Evolutionary conservation across 106 monocot species (phyloP).

Genomic region (Platanthera guangdongensis): DNA sequence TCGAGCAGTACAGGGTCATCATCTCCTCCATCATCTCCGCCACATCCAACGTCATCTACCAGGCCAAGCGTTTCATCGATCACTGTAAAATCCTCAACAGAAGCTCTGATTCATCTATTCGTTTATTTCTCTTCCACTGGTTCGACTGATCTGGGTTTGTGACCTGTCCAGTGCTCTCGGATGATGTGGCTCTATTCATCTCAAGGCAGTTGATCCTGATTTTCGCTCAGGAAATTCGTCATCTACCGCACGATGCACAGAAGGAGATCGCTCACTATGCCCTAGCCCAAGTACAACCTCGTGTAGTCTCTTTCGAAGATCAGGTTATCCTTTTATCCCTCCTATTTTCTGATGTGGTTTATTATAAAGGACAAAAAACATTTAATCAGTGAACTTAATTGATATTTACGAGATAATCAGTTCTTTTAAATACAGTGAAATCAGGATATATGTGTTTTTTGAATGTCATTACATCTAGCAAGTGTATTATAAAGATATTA

Average conservation of each 20-base stretch:
- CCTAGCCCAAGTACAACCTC: slow-evolving; percentile 70
- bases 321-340: slow-evolving; percentile 41
- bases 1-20: slow-evolving; percentile 89
- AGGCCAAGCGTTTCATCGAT: slow-evolving; percentile 90
- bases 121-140: neutral
- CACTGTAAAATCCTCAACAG: slow-evolving; percentile 40
- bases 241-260: slow-evolving; percentile 49
- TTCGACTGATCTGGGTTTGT: neutral
- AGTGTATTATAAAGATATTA: too few species aligned
- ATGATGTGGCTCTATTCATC: slow-evolving; percentile 89
- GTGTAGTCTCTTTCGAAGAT: slow-evolving; percentile 96
- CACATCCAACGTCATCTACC: slow-evolving; percentile 38
- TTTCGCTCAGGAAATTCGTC: slow-evolving; percentile 81
- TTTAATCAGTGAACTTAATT: neutral
- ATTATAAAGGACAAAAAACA: neutral
- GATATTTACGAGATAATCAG: neutral
- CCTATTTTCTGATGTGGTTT: neutral
- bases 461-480: neutral
- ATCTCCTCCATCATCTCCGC: slow-evolving; percentile 74
- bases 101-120: neutral
- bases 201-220: slow-evolving; percentile 88
- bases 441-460: neutral
- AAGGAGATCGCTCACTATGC: slow-evolving; percentile 93
- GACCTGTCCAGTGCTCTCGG: slow-evolving; percentile 64
- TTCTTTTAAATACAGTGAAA: too few species aligned